Base-by-base conservation (phyloP, 257 asterid genomes). In the Vinca minor region DNA sequence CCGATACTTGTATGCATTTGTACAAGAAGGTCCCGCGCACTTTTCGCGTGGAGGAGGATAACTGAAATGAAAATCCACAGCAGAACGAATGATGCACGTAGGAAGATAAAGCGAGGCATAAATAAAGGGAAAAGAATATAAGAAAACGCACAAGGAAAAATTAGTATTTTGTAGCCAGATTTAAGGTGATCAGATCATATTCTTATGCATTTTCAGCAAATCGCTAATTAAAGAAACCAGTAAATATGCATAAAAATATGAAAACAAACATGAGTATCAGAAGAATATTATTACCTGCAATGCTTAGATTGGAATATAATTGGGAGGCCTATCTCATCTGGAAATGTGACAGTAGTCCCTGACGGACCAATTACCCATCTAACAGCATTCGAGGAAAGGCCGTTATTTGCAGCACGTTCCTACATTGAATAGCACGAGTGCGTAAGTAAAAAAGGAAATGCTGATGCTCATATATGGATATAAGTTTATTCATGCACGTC, bases 361-460 rank as follows among this genome's bases (percentile, higher is more conserved):
- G 95, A 80, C 63, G 95, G 94, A 72, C 91, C 88, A 64, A 77
- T 80, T 59, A 87, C 74, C 97, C 97, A 89, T 85, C 95, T 77
- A 64, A 89, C 82, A 41, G 82, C 70, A 71, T 79, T 63, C 3
- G 95, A 72, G 55, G 87, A 59, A 60, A 77, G 70, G 45, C 65
- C 70, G 64, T 73, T 68, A 39, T 72, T 77, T 4, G 78, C 78
- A 71, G 66, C 81, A 74, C 87, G 85, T 82, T 87, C 91, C 95
- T 87, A 82, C 70, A 77, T 54, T 25, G 42, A 12, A 15, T 49
- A 11, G 49, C 41, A 52, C 50, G 31, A 12, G 52, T 41, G 9
- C 5, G 13, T 6, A 21, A 14, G 31, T 25, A 47, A 26, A 20
- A 66, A 8, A 13, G 35, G 1, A 29, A 14, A 32, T 14, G 25